Evolutionary conservation across 1,139 yeast species (phyloP), one percentile per base, ranked within the genome.

Genomic region (Zygosaccharomyces sapae): DNA sequence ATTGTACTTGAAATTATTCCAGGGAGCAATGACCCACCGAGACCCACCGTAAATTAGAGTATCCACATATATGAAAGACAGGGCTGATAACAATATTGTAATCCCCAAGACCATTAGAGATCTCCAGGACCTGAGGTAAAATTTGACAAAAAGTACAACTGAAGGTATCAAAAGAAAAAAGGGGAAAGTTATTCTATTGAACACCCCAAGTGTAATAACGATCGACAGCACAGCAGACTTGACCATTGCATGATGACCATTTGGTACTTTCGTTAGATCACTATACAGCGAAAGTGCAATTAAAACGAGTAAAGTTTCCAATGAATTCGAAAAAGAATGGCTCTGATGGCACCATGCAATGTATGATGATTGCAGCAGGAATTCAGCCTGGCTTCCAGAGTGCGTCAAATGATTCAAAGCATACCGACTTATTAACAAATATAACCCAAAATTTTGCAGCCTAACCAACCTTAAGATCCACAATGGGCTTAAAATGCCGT

Each of bases 321-420:
- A 64, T 25, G 90, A 79, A 63, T 94, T 94, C 33, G 96, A 86
- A 60, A 94, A 87, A 1, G 95, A 81, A 62, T 90, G 97, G 1
- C 87, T 74, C 62, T 92, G 97, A 58, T 81, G 83, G 0, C 84
- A 80, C 70, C 87, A 74, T 0, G 95, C 83, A 9, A 89, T 75
- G 61, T 86, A 92, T 1, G 95, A 86, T 0, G 95, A 81, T 64
- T 80, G 81, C 12, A 80, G 75, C 57, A 87, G 81, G 45, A 83
- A 76, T 18, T 80, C 64, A 0, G 85, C 79, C 60, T 83, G 83
- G 34, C 81, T 71, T 49, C 83, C 65, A 20, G 74, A 56, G 41
- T 70, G 70, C 18, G 69, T 62, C 6, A 48, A 12, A 9, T 33
- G 24, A 12, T 24, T 31, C 25, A 48, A 33, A 1, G 74, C 67